Evolutionary conservation across 257 asterid species (phyloP), one percentile per base, ranked within the genome.

Genomic region (Solanum virginianum): DNA sequence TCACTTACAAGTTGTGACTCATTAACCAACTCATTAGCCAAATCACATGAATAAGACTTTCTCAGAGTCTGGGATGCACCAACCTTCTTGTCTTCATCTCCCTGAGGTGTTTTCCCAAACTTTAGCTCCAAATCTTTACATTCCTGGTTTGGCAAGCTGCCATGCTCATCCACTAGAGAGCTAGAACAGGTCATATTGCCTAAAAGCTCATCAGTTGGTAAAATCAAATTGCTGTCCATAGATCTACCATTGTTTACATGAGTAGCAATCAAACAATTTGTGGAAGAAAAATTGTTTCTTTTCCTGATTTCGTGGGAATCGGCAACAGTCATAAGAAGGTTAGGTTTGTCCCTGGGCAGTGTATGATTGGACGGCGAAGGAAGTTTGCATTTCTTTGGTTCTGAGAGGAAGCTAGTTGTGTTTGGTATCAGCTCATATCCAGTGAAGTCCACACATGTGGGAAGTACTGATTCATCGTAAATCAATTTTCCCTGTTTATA

Each of bases 341-440:
- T 84, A 13, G 86, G 80, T 86, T 90, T 94, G 85, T 84, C 89
- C 22, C 81, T 89, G 24, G 90, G 89, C 71, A 85, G 79, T 26
- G 29, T 84, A 85, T 92, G 92, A 57, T 66, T 84, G 47, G 93
- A 71, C 80, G 86, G 86, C 65, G 82, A 41, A 53, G 93, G 94
- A 81, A 86, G 90, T 88, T 92, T 91, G 83, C 94, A 87, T 90
- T 90, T 88, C 63, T 82, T 63, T 53, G 87, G 88, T 53, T 87
- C 89, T 7, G 87, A 88, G 20, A 85, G 81, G 60, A 82, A 87
- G 84, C 86, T 84, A 14, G 68, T 65, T 15, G 91, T 80, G 90
- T 83, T 87, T 72, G 90, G 72, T 60, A 88, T 85, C 62, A 92
- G 88, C 87, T 93, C 94, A 81, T 90, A 85, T 60, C 93, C 93